Conservation (phyloP, 2,329 filamentous ascomycete species). For the Fusarium fracticaudum region DNA sequence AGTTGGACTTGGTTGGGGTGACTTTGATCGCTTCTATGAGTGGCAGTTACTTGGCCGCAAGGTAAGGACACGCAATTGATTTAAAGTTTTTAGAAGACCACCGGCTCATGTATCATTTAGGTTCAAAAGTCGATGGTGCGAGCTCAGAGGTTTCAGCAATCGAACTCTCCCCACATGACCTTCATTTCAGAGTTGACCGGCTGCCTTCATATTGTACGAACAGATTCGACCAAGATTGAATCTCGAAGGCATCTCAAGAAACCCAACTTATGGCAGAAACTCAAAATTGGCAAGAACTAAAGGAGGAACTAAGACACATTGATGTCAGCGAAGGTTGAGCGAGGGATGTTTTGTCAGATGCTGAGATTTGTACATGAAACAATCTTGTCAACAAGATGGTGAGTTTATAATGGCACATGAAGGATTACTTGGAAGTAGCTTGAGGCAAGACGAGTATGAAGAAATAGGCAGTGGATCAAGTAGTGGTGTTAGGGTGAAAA, state of each 20-base stretch:
- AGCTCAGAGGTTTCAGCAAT: background rate
- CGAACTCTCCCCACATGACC: background rate
- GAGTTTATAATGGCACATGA: background rate
- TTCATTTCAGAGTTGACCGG: background rate
- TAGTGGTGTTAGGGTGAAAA: background rate
- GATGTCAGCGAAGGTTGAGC: background rate
- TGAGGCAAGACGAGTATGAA: background rate
- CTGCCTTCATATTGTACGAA: background rate
- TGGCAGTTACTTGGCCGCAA: background rate
- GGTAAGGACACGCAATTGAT: constrained; percentile 51
- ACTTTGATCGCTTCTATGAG: background rate
- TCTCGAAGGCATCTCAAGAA: background rate
- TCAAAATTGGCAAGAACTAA: background rate
- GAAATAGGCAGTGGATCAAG: background rate
- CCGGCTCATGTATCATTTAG: background rate
- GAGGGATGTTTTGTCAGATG: background rate
- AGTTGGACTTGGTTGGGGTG: background rate
- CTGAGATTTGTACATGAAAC: background rate
- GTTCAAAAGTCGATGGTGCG: background rate
- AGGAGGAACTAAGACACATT: too few species aligned
- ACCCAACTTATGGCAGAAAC: background rate
- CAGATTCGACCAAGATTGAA: background rate
- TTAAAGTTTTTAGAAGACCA: too few species aligned
- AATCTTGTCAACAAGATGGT: background rate
- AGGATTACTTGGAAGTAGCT: background rate